These are phyloP conservation scores for Plenodomus lindquistii DNA, from an alignment of 2,329 filamentous ascomycete species.

Conservation along the genomic window DNA sequence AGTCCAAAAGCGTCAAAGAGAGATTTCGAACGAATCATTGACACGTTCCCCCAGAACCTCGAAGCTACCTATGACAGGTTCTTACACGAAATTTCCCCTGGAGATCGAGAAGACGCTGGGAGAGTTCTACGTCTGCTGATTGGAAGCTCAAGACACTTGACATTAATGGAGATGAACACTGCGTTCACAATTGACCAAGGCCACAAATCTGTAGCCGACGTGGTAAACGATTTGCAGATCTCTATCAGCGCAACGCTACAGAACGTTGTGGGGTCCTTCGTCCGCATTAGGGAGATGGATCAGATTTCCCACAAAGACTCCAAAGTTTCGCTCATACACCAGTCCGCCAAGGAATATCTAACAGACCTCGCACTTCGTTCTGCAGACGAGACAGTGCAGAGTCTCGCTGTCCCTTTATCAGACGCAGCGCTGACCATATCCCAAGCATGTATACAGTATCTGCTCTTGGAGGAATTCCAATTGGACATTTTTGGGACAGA, in stretches of 20 bases:
- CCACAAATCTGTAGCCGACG: slow-evolving; percentile 24
- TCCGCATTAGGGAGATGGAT: slow-evolving; percentile 24
- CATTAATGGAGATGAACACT: slow-evolving; percentile 41
- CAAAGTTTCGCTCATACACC: slow-evolving; percentile 43
- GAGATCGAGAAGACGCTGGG: slow-evolving; percentile 24
- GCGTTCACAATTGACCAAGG: slow-evolving; percentile 31
- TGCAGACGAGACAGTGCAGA: slow-evolving; percentile 8
- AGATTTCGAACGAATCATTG: slow-evolving; percentile 31
- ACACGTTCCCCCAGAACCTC: slow-evolving; percentile 36
- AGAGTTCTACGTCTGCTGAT: slow-evolving; percentile 41
- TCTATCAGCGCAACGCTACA: slow-evolving; percentile 38
- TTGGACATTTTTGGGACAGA: slow-evolving; percentile 30
- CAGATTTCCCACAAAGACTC: slow-evolving; percentile 14
- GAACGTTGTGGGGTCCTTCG: slow-evolving; percentile 37
- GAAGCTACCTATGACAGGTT: slow-evolving; percentile 38
- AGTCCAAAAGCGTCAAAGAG: slow-evolving; percentile 17
- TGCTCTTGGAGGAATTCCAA: slow-evolving; percentile 43
- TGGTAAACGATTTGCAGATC: slow-evolving; percentile 29
- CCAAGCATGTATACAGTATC: slow-evolving; percentile 20
- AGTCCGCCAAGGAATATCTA: slow-evolving; percentile 45
- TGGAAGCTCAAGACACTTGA: slow-evolving; percentile 40
- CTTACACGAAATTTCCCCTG: slow-evolving; percentile 27
- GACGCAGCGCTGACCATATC: slow-evolving; percentile 18
- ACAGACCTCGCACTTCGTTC: slow-evolving; percentile 16
- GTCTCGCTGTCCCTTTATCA: slow-evolving; percentile 6